These are phyloP conservation scores for Teunomyces lycoperdinae DNA, from an alignment of 805 yeast genomes.

Conservation along the genomic window DNA sequence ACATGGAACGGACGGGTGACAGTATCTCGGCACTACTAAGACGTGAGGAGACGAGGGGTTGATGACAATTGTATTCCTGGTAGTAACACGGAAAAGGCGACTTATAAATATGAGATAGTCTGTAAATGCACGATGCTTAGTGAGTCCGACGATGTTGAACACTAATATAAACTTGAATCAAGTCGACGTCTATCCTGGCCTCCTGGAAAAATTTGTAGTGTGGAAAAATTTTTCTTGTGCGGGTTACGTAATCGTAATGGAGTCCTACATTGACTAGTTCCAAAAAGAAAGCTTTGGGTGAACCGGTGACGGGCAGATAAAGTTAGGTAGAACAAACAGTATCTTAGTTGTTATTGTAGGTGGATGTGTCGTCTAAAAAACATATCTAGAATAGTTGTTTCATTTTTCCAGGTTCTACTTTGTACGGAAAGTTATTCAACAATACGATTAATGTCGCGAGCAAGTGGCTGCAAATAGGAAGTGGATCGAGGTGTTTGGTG, in stretches of 20 bases:
- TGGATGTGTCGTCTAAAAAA: neutral
- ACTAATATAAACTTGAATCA: neutral
- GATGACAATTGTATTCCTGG: neutral
- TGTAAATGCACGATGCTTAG: neutral
- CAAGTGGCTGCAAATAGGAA: slow-evolving; percentile 13
- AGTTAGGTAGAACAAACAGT: neutral
- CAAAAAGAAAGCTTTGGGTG: too few relatives aligned
- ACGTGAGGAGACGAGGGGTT: neutral
- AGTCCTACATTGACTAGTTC: too few relatives aligned
- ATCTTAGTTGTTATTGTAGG: neutral
- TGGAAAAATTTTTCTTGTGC: slow-evolving; percentile 1
- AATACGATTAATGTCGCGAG: slow-evolving; percentile 8
- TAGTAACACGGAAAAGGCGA: neutral
- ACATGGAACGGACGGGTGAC: slow-evolving; percentile 5
- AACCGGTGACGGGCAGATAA: neutral
- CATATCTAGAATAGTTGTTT: neutral
- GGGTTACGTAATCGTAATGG: neutral
- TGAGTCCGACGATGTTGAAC: neutral
- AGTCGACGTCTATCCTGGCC: neutral
- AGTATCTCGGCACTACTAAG: neutral
- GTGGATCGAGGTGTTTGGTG: slow-evolving; percentile 3
- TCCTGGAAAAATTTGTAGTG: slow-evolving; percentile 3
- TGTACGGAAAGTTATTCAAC: slow-evolving; percentile 1
- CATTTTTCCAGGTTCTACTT: neutral
- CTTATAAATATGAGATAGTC: neutral